phyloP scores from a whole-genome alignment of 306 rosid genomes.

The Erythrophleum fordii region DNA sequence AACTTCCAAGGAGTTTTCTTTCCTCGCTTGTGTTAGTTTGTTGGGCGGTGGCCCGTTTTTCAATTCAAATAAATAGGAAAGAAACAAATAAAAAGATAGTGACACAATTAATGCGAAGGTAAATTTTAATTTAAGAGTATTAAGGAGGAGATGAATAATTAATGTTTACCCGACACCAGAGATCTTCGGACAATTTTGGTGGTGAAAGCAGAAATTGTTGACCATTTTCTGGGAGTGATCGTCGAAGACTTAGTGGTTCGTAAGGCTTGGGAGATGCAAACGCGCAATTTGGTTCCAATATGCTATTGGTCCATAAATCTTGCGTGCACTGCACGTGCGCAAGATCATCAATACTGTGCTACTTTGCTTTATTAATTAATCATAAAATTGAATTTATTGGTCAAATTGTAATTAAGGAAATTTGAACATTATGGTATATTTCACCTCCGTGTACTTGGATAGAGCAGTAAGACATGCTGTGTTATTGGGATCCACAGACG shows the following conservation, averaged over 20 bases:
- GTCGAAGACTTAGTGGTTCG: neutral
- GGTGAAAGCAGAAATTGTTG: neutral
- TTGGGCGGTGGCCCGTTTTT: too few species aligned
- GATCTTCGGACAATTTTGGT: neutral
- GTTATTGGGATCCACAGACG: neutral
- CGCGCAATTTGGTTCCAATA: constrained; percentile 21
- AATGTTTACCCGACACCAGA: constrained; percentile 40
- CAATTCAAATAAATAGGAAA: too few species aligned
- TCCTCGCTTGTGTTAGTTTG: too few species aligned
- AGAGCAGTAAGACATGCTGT: neutral
- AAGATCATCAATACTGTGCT: too few species aligned
- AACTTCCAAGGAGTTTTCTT: too few species aligned
- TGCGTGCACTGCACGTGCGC: neutral
- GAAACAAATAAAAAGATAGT: too few species aligned
- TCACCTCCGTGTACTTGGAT: neutral
- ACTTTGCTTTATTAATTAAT: neutral
- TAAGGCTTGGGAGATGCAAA: constrained; percentile 5
- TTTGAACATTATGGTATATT: neutral
- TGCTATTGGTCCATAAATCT: neutral
- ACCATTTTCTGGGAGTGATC: neutral
- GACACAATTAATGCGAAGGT: too few species aligned
- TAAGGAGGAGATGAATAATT: too few species aligned
- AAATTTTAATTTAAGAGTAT: too few species aligned
- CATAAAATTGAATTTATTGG: neutral
- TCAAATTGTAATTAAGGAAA: neutral